Base-by-base conservation (phyloP, 1,284 basidiomycete species). In the Leccinum subrobustum region DNA sequence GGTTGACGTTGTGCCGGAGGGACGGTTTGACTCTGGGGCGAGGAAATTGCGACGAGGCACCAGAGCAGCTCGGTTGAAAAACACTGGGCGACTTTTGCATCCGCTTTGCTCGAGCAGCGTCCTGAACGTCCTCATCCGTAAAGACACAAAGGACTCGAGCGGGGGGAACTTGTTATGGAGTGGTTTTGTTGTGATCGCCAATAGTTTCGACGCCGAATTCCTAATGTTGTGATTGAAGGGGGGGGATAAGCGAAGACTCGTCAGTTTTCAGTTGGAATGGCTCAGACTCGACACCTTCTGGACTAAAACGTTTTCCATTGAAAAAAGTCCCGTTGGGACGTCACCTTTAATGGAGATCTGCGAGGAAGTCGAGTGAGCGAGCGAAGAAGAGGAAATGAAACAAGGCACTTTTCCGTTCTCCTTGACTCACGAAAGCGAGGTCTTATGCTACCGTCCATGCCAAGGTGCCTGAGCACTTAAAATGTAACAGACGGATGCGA, bases 181-280 rank as follows among this genome's bases (percentile, higher is more conserved):
- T 95, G 0, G 95, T 95, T 77, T 95, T 95, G 82, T 97, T 98
- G 79, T 99, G 96, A 72, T 99, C 96, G 63, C 94, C 94, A 60
- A 98, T 92, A 64, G 99, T 99, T 78, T 99, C 97, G 73, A 99
- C 99, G 63, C 96, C 96, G 73, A 98, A 98, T 86, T 98, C 96
- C 93, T 95, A 3, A 42, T 0, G 23, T 60, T n/a, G 25, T n/a
- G 59, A 55, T 37, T 62, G 54, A 59, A 25, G 29, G 51, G 16
- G 9, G 16, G 25, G 25, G n/a, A 14, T 14, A 39, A 42, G 35
- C n/a, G 6, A 11, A 42, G 23, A 31, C 29, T 31, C 7, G 35
- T 97, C 96, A 52, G 87, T 91, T 79, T 97, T 96, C 52, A 99
- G 87, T 76, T 98, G 93, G 67, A 88, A 96, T 0, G 95, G 93